Base-by-base conservation (phyloP, 129 eudicot species). In the Saposhnikovia divaricata region DNA sequence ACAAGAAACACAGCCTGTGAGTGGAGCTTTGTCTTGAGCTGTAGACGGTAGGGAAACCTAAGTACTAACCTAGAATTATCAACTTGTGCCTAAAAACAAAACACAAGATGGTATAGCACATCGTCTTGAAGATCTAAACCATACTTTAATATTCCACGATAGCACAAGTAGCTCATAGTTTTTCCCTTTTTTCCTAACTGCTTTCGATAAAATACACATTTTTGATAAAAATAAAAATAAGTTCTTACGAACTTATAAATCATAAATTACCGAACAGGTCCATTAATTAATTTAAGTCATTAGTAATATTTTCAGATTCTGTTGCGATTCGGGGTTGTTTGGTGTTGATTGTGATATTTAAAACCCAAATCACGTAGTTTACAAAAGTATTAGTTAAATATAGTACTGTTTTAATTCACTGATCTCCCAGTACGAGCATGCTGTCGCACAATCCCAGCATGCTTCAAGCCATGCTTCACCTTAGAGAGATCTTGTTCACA, bases 101-200 rank as follows among this genome's bases (percentile, higher is more conserved):
- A 61, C 69, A 25, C 69, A 61, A 61, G 69, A 61, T 25, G 69
- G 69, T 61, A n/a, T 61, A 61, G 69, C 69, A 25, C 68, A 23
- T 59, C 43, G n/a, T 31, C 43, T 31, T 69, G 25, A 34, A 69
- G 43, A 69, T 2, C 10, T 9, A 7, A 39, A 14, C 42, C 43
- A 40, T 3, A 23, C 14, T 57, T 21, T 57, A 57, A 23, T 57
- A 21, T 8, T 23, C 66, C 13, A 21, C 11, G 27, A 55, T 55
- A 6, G 27, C 19, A 19, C 63, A 57, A 57, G 13, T 23, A 57
- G 69, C 12, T 25, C 69, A n/a, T 61, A n/a, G 34, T 61, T 61
- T 61, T 46, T 46, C 50, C 5, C 5, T 21, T 6, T 21, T 55
- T 55, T 19, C 7, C 63, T 6, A 8, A 3, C 50, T 46, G 12